These are phyloP conservation scores for Kwoniella sp. DNA, from an alignment of 768 basidiomycete species.

Conservation along the genomic window DNA sequence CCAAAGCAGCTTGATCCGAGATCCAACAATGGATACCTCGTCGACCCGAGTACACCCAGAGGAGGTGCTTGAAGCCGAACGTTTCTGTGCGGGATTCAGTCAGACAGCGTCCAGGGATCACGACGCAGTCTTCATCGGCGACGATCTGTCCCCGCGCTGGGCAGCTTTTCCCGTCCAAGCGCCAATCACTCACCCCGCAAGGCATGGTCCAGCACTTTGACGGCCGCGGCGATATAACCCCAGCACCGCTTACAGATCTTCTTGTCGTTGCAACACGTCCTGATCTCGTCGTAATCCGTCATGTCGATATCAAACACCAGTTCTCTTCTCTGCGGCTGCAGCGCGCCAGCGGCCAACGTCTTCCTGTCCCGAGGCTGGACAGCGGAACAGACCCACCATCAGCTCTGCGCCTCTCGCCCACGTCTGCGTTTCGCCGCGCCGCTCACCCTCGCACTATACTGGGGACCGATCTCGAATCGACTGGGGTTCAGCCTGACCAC, in stretches of 20 bases:
- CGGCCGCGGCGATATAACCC: conserved; percentile 89
- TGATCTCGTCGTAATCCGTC: conserved; percentile 95
- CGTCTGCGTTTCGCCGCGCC: background rate
- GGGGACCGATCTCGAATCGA: conserved; percentile 94
- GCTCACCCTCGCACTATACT: conserved; percentile 79
- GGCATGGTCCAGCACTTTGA: conserved; percentile 72
- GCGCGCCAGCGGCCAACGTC: conserved; percentile 63
- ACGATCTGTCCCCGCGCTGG: too few species aligned
- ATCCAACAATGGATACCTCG: conserved; percentile 99
- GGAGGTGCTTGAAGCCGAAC: conserved; percentile 80
- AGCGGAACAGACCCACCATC: background rate
- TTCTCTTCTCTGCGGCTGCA: conserved; percentile 76
- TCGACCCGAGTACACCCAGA: conserved; percentile 98
- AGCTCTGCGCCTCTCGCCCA: too few species aligned
- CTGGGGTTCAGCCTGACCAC: conserved; percentile 77
- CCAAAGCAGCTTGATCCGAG: conserved; percentile 80
- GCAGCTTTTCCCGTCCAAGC: too few species aligned
- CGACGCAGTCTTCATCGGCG: too few species aligned
- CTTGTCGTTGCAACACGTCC: conserved; percentile 89
- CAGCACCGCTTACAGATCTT: conserved; percentile 90
- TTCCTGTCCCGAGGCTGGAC: conserved; percentile 88
- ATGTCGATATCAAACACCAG: conserved; percentile 99
- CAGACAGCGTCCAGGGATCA: background rate
- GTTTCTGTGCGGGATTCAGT: conserved; percentile 55
- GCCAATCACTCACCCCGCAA: conserved; percentile 57